A percentile compares a stretch with the other conserved stretches of the same genome.
These are phyloP conservation scores for Mycena polygramma DNA, from an alignment of 768 basidiomycete genomes.

Conservation along the genomic window DNA sequence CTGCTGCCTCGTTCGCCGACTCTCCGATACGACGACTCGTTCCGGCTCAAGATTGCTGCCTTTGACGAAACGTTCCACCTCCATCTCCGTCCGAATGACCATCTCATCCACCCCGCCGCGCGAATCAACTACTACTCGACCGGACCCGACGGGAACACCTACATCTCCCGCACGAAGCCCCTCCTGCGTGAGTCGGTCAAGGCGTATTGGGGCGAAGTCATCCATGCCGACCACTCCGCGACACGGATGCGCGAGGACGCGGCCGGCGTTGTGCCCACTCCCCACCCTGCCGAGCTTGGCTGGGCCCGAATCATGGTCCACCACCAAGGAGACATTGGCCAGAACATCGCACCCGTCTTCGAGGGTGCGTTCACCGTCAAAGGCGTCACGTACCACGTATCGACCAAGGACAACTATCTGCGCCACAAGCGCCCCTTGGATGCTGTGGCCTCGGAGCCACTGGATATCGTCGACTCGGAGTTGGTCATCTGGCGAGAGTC, in stretches of 20 bases:
- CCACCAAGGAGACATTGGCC: constrained; percentile 64
- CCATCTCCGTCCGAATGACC: constrained; percentile 82
- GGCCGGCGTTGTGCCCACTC: constrained; percentile 62
- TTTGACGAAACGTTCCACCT: constrained; percentile 77
- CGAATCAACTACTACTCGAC: constrained; percentile 75
- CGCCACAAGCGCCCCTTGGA: constrained; percentile 71
- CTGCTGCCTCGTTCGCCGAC: constrained; percentile 55
- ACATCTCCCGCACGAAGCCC: constrained; percentile 67
- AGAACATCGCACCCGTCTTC: constrained; percentile 67
- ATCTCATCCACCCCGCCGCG: constrained; percentile 84
- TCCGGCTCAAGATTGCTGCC: constrained; percentile 76
- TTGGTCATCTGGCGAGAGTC: constrained; percentile 84
- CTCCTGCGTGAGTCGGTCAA: constrained; percentile 73
- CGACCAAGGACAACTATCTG: constrained; percentile 78
- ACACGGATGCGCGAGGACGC: constrained; percentile 74
- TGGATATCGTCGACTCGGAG: constrained; percentile 59
- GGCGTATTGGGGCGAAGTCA: constrained; percentile 83
- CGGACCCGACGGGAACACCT: constrained; percentile 61
- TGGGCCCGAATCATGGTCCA: constrained; percentile 86
- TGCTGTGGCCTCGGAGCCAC: constrained; percentile 56
- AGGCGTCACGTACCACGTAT: constrained; percentile 78
- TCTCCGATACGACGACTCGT: constrained; percentile 76
- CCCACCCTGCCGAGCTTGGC: constrained; percentile 68
- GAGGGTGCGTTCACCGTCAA: constrained; percentile 82
- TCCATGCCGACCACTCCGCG: constrained; percentile 66